A percentile compares a stretch with the other conserved stretches of the same genome.
These are phyloP conservation scores for Pseudopyrenochaeta lycopersici DNA, from an alignment of 2,329 filamentous ascomycete genomes.

Conservation along the genomic window DNA sequence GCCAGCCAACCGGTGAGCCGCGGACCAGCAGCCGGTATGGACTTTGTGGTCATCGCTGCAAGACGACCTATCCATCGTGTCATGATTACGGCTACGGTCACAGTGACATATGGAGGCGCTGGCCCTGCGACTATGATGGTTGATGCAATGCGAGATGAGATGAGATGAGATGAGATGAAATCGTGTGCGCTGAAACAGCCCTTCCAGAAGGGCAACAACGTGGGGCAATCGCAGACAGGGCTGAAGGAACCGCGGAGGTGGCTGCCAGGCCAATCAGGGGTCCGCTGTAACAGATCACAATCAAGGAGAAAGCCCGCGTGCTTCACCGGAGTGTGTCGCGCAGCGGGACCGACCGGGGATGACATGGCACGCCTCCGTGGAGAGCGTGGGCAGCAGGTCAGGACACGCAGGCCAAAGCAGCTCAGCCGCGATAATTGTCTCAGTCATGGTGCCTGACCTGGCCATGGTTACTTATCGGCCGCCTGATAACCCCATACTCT, in stretches of 20 bases:
- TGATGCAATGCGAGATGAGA: neutral
- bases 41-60: constrained; percentile 17
- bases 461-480: constrained; percentile 23
- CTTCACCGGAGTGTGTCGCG: neutral
- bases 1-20: constrained; percentile 2
- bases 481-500: constrained; percentile 20
- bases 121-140: neutral
- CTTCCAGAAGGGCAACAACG: constrained; percentile 19
- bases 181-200: neutral
- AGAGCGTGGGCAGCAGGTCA: constrained; percentile 2
- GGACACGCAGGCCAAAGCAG: neutral
- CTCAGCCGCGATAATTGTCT: constrained; percentile 8
- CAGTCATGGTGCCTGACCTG: constrained; percentile 17
- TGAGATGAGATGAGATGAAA: neutral
- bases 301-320: neutral
- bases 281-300: constrained; percentile 12
- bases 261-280: constrained; percentile 24
- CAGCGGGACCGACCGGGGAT: constrained; percentile 17
- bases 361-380: constrained; percentile 4
- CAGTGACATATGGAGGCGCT: neutral
- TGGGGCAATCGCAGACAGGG: constrained; percentile 13
- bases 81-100: constrained; percentile 1
- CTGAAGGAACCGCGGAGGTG: constrained; percentile 14
- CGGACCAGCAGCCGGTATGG: neutral
- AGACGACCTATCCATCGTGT: no score